phyloP scores from a whole-genome alignment of 2,329 filamentous ascomycete species.

The Exophiala oligosperma region DNA sequence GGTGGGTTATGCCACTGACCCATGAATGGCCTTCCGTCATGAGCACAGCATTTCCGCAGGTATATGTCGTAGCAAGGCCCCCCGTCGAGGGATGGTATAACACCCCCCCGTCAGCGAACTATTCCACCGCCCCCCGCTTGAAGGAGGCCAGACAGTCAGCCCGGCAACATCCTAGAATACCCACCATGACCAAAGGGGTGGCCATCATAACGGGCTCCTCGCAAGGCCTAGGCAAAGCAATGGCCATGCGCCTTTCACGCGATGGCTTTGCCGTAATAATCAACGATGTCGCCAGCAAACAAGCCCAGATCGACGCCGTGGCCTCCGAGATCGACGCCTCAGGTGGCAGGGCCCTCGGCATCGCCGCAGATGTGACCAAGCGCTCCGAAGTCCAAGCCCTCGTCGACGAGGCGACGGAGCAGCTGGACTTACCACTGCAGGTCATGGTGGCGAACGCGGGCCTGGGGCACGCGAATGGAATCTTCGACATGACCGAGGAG shows the following conservation, averaged over 20 bases:
- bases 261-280: conserved; percentile 67
- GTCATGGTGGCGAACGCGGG: conserved; percentile 62
- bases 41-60: no score
- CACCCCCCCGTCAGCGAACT: no score
- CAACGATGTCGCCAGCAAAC: conserved; percentile 63
- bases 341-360: conserved; percentile 61
- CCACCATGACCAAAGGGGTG: conserved; percentile 11
- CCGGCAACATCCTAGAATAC: no score
- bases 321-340: conserved; percentile 58
- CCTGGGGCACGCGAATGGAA: conserved; percentile 56
- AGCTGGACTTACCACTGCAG: conserved; percentile 49
- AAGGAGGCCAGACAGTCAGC: no score
- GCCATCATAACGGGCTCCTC: conserved; percentile 42
- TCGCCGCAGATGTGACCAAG: conserved; percentile 58
- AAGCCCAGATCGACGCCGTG: conserved; percentile 55
- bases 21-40: no score
- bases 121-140: no score
- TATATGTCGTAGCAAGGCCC: no score
- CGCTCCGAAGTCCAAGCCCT: conserved; percentile 53
- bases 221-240: conserved; percentile 39
- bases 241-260: conserved; percentile 61
- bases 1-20: no score
- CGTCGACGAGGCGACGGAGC: conserved; percentile 50
- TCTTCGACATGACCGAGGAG: conserved; percentile 57
- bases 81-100: no score